Evolutionary conservation across 805 yeast genomes (phyloP).

Genomic region (Saccharomycopsis javanensis): DNA sequence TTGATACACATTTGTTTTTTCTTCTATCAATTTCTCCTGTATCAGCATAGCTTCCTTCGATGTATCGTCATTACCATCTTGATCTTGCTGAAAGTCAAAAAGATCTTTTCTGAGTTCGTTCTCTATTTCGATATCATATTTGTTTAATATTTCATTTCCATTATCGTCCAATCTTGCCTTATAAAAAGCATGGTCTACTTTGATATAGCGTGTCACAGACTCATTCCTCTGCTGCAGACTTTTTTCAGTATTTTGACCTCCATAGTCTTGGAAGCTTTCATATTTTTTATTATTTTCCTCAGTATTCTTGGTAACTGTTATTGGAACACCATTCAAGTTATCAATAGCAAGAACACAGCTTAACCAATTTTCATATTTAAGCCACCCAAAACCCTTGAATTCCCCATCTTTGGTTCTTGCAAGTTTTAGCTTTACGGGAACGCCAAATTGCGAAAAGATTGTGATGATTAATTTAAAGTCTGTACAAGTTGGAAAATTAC

Average conservation of each 20-base stretch:
- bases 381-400: conserved; percentile 67
- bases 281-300: background rate
- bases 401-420: conserved; percentile 42
- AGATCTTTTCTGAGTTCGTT: conserved; percentile 17
- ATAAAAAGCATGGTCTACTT: conserved; percentile 15
- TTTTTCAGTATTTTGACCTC: conserved; percentile 39
- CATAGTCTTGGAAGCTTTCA: background rate
- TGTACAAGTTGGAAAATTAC: conserved; percentile 53
- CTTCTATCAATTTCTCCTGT: background rate
- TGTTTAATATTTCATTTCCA: conserved; percentile 13
- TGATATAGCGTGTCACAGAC: background rate
- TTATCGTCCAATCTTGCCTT: conserved; percentile 20
- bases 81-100: background rate
- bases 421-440: conserved; percentile 66
- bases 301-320: background rate
- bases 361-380: conserved; percentile 74
- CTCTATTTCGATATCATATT: conserved; percentile 12
- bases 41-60: background rate
- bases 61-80: background rate
- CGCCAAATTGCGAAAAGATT: conserved; percentile 83
- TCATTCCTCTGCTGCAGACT: background rate
- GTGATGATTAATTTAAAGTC: conserved; percentile 68
- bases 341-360: conserved; percentile 82
- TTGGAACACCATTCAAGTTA: conserved; percentile 57
- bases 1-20: background rate